phyloP scores from a whole-genome alignment of 345 rosid species.

The Eucalyptus dawsonii region DNA sequence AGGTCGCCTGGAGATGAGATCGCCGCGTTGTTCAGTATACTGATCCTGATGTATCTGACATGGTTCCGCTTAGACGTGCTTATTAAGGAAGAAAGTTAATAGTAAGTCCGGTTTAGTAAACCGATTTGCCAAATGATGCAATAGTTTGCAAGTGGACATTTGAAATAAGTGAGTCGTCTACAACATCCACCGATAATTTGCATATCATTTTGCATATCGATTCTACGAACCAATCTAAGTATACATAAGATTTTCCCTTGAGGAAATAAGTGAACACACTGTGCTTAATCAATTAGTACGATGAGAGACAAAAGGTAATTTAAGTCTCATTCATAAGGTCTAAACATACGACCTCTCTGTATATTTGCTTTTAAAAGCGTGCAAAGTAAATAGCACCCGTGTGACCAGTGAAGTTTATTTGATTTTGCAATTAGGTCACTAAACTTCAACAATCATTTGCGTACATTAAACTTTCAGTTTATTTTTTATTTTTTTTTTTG shows the following conservation, averaged over 20 bases:
- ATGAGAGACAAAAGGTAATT: not conserved
- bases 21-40: not conserved
- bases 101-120: rapidly evolving
- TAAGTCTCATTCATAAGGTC: not conserved
- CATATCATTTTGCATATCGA: not conserved
- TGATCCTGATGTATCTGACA: not conserved
- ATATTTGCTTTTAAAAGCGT: not conserved
- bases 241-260: not conserved
- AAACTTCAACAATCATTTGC: not conserved
- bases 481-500: not conserved
- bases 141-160: not conserved
- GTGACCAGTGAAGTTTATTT: not conserved
- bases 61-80: too few species aligned
- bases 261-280: too few species aligned
- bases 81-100: not conserved
- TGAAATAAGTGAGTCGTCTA: not conserved
- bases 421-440: not conserved
- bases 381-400: not conserved
- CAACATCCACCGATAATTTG: not conserved
- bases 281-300: not conserved
- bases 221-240: not conserved
- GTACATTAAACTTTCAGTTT: not conserved
- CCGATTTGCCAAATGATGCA: not conserved
- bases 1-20: not conserved
- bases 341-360: not conserved